Conservation (phyloP, 768 basidiomycete species). For the Suillus weaverae region DNA sequence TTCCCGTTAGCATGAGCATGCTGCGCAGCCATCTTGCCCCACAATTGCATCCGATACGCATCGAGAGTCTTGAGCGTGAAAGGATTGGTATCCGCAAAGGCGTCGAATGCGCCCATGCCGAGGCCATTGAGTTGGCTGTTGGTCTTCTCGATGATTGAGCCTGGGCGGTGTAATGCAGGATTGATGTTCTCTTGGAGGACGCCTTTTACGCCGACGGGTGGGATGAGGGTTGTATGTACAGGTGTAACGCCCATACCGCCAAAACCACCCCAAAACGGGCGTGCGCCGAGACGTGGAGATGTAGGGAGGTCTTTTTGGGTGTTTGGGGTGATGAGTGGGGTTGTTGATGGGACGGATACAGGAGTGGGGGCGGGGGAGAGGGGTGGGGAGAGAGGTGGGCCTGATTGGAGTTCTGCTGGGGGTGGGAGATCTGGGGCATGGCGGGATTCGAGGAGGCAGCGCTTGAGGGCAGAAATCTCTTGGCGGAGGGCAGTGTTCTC, state of each 20-base stretch:
- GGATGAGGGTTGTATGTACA: conserved; percentile 81
- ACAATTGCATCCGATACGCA: conserved; percentile 87
- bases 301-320: conserved; percentile 76
- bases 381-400: conserved; percentile 1
- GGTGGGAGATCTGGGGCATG: conserved; percentile 49
- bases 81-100: conserved; percentile 76
- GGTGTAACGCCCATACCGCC: conserved; percentile 73
- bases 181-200: conserved; percentile 27
- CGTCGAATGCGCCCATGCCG: conserved; percentile 55
- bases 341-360: conserved; percentile 7
- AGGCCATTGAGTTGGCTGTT: conserved; percentile 31
- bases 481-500: conserved; percentile 85
- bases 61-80: conserved; percentile 89
- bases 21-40: conserved; percentile 87
- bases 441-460: conserved; percentile 68
- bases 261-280: conserved; percentile 82
- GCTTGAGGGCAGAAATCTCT: conserved; percentile 75
- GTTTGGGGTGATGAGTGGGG: conserved; percentile 56
- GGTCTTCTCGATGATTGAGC: conserved; percentile 31
- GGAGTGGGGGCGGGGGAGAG: conserved; percentile 27
- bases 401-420: conserved; percentile 40
- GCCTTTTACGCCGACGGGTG: conserved; percentile 38
- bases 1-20: conserved; percentile 34
- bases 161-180: conserved; percentile 24
- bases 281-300: conserved; percentile 50